phyloP scores from a whole-genome alignment of 2,329 filamentous ascomycete genomes.

The Tolypocladium nubicola region DNA sequence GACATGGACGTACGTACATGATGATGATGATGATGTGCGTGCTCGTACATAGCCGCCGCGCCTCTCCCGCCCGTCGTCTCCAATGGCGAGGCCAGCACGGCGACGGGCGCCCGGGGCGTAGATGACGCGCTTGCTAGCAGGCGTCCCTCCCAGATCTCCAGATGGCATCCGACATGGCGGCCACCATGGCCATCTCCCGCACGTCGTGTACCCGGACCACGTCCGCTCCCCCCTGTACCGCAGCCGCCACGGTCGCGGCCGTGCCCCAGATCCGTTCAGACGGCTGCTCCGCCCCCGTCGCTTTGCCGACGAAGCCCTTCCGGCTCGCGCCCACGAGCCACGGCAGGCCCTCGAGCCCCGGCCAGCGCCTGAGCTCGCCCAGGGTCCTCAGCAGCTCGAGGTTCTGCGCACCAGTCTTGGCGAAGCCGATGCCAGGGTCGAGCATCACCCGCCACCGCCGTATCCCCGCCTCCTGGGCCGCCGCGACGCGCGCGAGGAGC shows the following conservation, averaged over 20 bases:
- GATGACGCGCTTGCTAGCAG: constrained; percentile 6
- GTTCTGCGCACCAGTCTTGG: constrained; percentile 75
- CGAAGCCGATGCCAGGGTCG: constrained; percentile 90
- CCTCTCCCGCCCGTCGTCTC: not conserved
- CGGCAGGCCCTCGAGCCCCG: constrained; percentile 58
- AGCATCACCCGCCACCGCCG: constrained; percentile 89
- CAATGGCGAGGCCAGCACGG: not conserved
- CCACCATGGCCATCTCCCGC: constrained; percentile 72
- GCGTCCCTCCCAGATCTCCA: constrained; percentile 43
- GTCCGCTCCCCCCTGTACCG: constrained; percentile 79
- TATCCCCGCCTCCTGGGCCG: constrained; percentile 71
- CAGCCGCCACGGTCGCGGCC: constrained; percentile 76
- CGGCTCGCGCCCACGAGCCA: constrained; percentile 86
- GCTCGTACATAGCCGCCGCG: not conserved
- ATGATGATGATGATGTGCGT: not conserved
- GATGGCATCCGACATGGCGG: constrained; percentile 86
- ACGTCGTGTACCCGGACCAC: constrained; percentile 90
- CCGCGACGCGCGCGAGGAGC: constrained; percentile 57
- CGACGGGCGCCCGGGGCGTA: not conserved
- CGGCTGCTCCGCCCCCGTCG: constrained; percentile 66
- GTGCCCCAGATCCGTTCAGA: constrained; percentile 73
- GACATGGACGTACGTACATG: not conserved
- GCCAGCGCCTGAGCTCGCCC: constrained; percentile 51
- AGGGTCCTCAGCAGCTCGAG: constrained; percentile 64
- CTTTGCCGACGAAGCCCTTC: constrained; percentile 76